phyloP scores from a whole-genome alignment of 208 protist genomes.

The Porcisia deanei region DNA sequence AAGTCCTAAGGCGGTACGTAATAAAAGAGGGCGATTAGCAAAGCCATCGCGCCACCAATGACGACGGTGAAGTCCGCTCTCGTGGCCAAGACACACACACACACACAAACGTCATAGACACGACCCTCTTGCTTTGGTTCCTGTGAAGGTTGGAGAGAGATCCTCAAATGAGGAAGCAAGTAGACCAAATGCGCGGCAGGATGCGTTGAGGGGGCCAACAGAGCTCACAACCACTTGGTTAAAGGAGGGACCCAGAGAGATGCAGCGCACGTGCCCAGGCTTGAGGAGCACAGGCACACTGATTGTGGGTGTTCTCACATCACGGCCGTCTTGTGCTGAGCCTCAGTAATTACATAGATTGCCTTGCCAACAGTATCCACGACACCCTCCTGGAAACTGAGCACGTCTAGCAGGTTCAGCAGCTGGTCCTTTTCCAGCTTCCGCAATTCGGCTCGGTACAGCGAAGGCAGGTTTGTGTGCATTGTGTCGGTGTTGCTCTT shows the following conservation, averaged over 20 bases:
- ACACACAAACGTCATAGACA: not conserved
- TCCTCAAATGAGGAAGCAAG: not conserved
- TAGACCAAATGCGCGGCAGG: not conserved
- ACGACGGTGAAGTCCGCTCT: not conserved
- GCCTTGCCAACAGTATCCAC: constrained; percentile 80
- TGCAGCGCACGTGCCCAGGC: not conserved
- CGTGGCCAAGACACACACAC: not conserved
- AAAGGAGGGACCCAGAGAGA: not conserved
- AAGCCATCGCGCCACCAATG: not conserved
- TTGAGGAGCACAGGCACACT: not conserved
- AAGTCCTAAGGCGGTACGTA: not conserved
- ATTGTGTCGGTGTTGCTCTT: constrained; percentile 74
- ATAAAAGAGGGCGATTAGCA: not conserved
- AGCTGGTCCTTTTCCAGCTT: constrained; percentile 74
- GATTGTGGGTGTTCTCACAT: constrained; percentile 22
- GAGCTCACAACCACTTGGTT: not conserved
- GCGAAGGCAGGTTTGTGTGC: constrained; percentile 71
- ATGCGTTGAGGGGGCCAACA: not conserved
- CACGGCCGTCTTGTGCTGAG: constrained; percentile 56
- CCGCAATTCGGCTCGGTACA: constrained; percentile 69
- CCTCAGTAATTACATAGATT: constrained; percentile 65
- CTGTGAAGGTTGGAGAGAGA: not conserved
- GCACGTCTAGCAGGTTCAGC: constrained; percentile 81
- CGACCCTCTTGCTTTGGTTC: not conserved
- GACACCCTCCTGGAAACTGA: constrained; percentile 78